Evolutionary conservation across 1,139 yeast genomes (phyloP).

Genomic region (Taphrina betulina): DNA sequence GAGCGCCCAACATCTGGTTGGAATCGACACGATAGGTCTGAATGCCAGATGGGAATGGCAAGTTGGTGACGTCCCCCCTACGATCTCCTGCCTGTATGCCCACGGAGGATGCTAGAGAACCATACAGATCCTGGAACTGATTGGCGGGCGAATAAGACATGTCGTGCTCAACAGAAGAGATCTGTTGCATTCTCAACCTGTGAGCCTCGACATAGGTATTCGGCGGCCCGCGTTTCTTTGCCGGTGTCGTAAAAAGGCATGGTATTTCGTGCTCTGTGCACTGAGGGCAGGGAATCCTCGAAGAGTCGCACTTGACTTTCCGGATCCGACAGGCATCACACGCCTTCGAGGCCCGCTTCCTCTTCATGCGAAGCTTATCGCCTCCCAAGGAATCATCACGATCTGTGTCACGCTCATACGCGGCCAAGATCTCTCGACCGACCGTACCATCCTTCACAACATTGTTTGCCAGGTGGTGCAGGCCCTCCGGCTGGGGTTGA

Average conservation of each 20-base stretch:
- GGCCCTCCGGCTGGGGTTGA: no score
- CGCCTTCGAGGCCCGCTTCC: constrained; percentile 23
- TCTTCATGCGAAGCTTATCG: constrained; percentile 4
- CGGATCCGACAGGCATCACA: constrained; percentile 16
- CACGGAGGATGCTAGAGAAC: not conserved
- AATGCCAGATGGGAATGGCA: not conserved
- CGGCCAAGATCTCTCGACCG: no score
- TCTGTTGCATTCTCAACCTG: constrained; percentile 6
- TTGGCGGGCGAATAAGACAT: not conserved
- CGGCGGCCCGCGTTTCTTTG: constrained; percentile 15
- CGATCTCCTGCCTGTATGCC: not conserved
- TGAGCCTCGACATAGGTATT: constrained; percentile 26
- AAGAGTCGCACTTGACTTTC: constrained; percentile 19
- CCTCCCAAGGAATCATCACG: no score
- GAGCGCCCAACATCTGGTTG: not conserved
- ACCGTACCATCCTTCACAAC: no score
- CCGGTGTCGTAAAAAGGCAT: constrained; percentile 9
- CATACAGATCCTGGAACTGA: not conserved
- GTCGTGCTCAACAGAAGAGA: not conserved
- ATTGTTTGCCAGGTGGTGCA: no score
- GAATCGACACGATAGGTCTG: not conserved
- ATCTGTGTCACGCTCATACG: no score
- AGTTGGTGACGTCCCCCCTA: no score
- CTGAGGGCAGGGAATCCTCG: constrained; percentile 15
- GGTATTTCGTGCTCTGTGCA: constrained; percentile 21